Base-by-base conservation (phyloP, 345 rosid species). In the Stellera chamaejasme region DNA sequence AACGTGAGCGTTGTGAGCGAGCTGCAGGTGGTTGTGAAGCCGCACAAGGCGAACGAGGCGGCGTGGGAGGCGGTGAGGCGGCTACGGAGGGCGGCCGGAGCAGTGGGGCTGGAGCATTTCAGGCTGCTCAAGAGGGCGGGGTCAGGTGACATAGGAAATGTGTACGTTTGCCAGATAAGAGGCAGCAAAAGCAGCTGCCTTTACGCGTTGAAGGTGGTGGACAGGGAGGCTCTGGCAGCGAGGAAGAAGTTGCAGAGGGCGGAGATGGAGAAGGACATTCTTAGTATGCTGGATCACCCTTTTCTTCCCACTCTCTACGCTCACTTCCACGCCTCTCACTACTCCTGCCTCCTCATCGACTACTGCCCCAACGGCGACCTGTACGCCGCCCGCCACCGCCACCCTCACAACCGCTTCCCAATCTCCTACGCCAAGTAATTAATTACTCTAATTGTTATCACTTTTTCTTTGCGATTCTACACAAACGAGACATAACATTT, bases 181-280 rank as follows among this genome's bases (percentile, higher is more conserved):
- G 75, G 72, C 73, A 19, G 23, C 23, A 19, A 19, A 19, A 19
- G 23, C 23, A 63, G 75, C 23, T 59, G 92, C 55, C 69, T 75
- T 61, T 92, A 92, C 48, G 96, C 98, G 2, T 80, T 92, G 90
- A 92, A 92, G 72, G 98, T 91, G 51, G 98, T 92, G 25, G 98
- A 88, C 54, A 82, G 77, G 55, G 98, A 85, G 46, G 95, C 96
- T 7, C 83, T 92, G n/a, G 95, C 85, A 6, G 56, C 79, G n/a
- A 76, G 92, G 75, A 84, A 85, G 27, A 92, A 92, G 75, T 55
- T 82, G 43, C 85, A 82, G 50, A 82, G 98, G 43, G 98, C 98
- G 3, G 95, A 88, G 36, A 79, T 78, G 83, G 98, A 92, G 84
- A 88, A 86, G 76, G 88, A 82, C 72, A 92, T 92, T 27, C 55